These are phyloP conservation scores for Anisogramma anomala DNA, from an alignment of 2,329 filamentous ascomycete species.

Conservation along the genomic window DNA sequence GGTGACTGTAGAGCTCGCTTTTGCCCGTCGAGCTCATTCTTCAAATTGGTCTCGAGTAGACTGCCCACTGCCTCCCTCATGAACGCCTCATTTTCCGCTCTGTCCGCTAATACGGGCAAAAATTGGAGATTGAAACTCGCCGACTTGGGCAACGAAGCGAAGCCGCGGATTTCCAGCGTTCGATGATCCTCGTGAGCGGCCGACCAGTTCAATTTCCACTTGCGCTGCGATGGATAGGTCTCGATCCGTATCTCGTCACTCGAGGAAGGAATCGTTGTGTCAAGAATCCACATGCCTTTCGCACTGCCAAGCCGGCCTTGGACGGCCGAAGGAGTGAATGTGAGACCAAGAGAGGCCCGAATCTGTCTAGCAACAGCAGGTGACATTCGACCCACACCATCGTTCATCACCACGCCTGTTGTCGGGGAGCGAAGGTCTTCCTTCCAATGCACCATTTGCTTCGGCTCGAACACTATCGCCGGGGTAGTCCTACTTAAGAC, in stretches of 20 bases:
- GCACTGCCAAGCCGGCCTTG: conserved; percentile 62
- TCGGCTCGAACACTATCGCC: conserved; percentile 31
- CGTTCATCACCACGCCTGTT: conserved; percentile 44
- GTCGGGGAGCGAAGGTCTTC: conserved; percentile 31
- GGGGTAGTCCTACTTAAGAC: conserved; percentile 41
- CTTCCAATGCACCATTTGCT: conserved; percentile 32
- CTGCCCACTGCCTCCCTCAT: conserved; percentile 39
- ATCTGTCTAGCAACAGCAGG: conserved; percentile 43
- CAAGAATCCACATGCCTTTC: conserved; percentile 65
- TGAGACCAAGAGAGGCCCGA: conserved; percentile 36
- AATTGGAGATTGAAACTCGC: conserved; percentile 56
- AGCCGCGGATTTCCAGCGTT: conserved; percentile 52
- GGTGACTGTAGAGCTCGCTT: conserved; percentile 39
- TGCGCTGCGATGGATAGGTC: conserved; percentile 54
- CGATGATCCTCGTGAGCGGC: conserved; percentile 36
- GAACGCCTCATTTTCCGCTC: conserved; percentile 32
- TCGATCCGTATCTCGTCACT: conserved; percentile 50
- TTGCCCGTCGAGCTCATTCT: conserved; percentile 40
- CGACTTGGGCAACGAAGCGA: conserved; percentile 30
- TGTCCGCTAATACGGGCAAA: conserved; percentile 53
- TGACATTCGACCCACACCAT: conserved; percentile 57
- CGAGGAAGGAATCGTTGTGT: conserved; percentile 30
- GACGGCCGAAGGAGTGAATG: conserved; percentile 48
- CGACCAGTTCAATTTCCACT: conserved; percentile 45
- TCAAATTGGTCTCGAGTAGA: conserved; percentile 38